Percentiles rank a stretch among this genome's conserved stretches.
Evolutionary conservation across 2,329 filamentous ascomycete genomes (phyloP).

Genomic region (Verruconis gallopava): DNA sequence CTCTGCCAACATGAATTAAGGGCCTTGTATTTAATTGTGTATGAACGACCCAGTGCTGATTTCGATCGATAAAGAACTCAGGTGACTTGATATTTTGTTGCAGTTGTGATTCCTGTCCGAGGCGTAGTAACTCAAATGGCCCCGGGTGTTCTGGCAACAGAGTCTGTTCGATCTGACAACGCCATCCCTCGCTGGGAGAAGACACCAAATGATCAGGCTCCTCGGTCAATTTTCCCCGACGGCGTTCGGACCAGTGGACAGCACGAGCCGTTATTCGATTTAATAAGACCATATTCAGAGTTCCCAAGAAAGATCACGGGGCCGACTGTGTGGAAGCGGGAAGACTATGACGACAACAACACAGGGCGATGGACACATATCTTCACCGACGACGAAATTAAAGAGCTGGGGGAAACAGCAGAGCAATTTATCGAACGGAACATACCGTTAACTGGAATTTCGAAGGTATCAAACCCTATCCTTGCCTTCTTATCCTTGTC

Average conservation of each 20-base stretch:
- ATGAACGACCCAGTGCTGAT: too few relatives aligned
- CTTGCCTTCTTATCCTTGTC: conserved; percentile 13
- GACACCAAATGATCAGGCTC: conserved; percentile 2
- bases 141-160: not conserved
- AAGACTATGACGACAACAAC: conserved; percentile 44
- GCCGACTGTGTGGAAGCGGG: conserved; percentile 57
- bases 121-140: conserved; percentile 1
- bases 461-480: conserved; percentile 30
- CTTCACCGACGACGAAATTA: conserved; percentile 53
- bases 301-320: conserved; percentile 62
- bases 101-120: too few relatives aligned
- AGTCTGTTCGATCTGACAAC: not conserved
- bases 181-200: not conserved
- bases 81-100: too few relatives aligned
- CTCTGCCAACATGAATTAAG: too few relatives aligned
- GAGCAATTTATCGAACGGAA: conserved; percentile 55
- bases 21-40: too few relatives aligned
- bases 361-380: conserved; percentile 61
- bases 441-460: conserved; percentile 59
- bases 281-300: conserved; percentile 51
- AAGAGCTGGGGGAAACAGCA: conserved; percentile 52
- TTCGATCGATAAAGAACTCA: too few relatives aligned
- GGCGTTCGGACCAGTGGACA: conserved; percentile 49
- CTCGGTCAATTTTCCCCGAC: conserved; percentile 6
- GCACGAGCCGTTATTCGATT: conserved; percentile 53